Percentiles rank a stretch among this genome's conserved stretches.
These are phyloP conservation scores for Phaeophleospora eucalypticola DNA, from an alignment of 2,329 filamentous ascomycete species.

Conservation along the genomic window DNA sequence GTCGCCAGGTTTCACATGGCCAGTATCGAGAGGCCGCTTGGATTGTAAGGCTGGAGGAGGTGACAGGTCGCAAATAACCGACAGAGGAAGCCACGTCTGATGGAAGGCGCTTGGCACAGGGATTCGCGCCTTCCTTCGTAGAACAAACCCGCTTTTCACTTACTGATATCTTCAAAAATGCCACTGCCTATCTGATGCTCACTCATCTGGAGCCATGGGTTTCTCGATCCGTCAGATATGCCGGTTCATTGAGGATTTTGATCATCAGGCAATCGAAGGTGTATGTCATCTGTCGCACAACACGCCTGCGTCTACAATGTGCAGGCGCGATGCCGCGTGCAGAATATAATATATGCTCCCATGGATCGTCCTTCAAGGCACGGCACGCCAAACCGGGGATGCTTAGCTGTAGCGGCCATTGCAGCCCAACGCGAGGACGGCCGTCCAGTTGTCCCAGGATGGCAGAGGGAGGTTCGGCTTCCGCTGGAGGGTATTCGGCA, in stretches of 20 bases:
- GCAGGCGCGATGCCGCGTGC: neutral
- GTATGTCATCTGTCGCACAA: neutral
- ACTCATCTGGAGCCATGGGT: too few relatives aligned
- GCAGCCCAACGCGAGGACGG: constrained; percentile 1
- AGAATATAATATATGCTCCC: constrained; percentile 6
- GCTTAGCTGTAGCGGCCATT: constrained; percentile 1
- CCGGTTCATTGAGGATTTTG: neutral
- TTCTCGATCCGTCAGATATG: too few relatives aligned
- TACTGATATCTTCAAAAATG: neutral
- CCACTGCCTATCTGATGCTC: too few relatives aligned
- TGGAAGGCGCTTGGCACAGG: neutral
- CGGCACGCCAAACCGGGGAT: constrained; percentile 4
- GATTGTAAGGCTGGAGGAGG: neutral
- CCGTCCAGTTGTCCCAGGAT: neutral
- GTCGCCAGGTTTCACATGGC: neutral
- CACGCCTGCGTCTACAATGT: neutral
- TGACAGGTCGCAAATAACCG: too few relatives aligned
- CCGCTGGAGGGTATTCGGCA: too few relatives aligned
- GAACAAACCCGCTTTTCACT: neutral
- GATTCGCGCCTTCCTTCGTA: neutral
- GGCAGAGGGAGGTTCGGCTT: neutral
- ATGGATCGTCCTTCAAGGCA: constrained; percentile 2
- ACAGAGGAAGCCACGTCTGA: neutral
- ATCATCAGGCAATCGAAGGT: neutral
- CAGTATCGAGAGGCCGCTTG: neutral